Base-by-base conservation (phyloP, 2,329 filamentous ascomycete species). In the Hirsutella thompsonii region DNA sequence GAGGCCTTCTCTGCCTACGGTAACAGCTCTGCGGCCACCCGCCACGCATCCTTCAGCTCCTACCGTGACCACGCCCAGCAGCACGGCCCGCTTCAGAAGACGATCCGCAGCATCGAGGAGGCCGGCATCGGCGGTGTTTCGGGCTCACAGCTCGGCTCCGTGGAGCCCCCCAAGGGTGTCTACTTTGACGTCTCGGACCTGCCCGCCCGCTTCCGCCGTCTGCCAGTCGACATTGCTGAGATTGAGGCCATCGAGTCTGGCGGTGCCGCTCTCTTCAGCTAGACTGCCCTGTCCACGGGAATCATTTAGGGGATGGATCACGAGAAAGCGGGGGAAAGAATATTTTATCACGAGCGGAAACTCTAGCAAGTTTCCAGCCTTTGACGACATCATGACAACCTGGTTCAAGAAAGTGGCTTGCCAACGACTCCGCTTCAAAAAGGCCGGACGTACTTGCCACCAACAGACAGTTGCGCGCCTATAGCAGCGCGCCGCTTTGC, bases 231-330 rank as follows among this genome's bases (percentile, higher is more conserved):
- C 30, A 64, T 80, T 52, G 79, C 80, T 35, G 92, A 98, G 74
- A 98, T 98, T 45, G 92, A 96, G 62, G 89, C 88, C 19, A 76
- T 98, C 55, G 88, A 95, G 76, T 92, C 86, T 42, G 92, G 89
- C 42, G 92, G 92, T 43, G 92, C 90, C 28, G 64, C 72, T 29
- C 58, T 70, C 42, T 62, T 71, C 48, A 65, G 67, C 47, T 75
- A 60, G 55, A 49, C 26, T 10, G 23, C 11, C 23, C 6, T 26
- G n/a, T 6, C 13, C 4, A 11, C n/a, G 33, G 20, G 16, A 26
- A 33, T 6, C 11, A 28, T n/a, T n/a, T 10, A 14, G 41, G 41
- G 37, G 41, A 29, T 14, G 28, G 23, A 5, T 16, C 19, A 30
- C 32, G 26, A 18, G 2, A 14, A 19, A 14, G 19, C 6, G 23